These are phyloP conservation scores for Cydonia oblonga DNA, from an alignment of 331 rosid species.

Conservation along the genomic window DNA sequence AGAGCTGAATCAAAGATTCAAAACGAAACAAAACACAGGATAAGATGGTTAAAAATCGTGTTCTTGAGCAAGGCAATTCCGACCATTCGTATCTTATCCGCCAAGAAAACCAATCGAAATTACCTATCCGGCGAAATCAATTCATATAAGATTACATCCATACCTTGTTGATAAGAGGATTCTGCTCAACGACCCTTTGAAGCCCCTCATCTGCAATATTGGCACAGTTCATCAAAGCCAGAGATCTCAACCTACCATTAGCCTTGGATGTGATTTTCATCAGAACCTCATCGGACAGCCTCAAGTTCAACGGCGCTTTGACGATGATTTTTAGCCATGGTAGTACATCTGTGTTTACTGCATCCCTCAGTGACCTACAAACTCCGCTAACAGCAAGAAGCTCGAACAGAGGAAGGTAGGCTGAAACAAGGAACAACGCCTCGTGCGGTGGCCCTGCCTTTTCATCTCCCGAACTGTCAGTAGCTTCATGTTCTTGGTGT, in stretches of 20 bases:
- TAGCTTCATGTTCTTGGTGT: not conserved
- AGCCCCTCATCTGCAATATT: slow-evolving; percentile 57
- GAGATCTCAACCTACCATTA: slow-evolving; percentile 43
- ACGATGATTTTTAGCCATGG: slow-evolving; percentile 58
- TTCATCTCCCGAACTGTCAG: slow-evolving; percentile 15
- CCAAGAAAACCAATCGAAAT: too few species aligned
- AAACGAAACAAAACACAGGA: too few species aligned
- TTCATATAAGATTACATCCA: not conserved
- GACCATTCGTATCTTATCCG: slow-evolving; percentile 25
- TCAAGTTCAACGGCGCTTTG: slow-evolving; percentile 42
- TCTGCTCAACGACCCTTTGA: slow-evolving; percentile 35
- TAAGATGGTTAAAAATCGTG: too few species aligned
- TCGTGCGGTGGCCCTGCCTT: slow-evolving; percentile 39
- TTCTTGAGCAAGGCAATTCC: not conserved
- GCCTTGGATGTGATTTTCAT: slow-evolving; percentile 46
- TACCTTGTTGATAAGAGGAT: slow-evolving; percentile 64
- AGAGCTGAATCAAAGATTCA: slow-evolving; percentile 37
- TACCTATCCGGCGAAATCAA: too few species aligned
- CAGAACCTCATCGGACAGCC: slow-evolving; percentile 35
- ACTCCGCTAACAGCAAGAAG: slow-evolving; percentile 46
- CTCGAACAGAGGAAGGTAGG: slow-evolving; percentile 54
- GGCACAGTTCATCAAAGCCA: slow-evolving; percentile 48
- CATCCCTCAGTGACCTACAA: slow-evolving; percentile 51
- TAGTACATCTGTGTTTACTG: slow-evolving; percentile 44
- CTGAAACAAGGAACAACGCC: slow-evolving; percentile 48